These are phyloP conservation scores for Exophiala lecanii-corni DNA, from an alignment of 2,329 filamentous ascomycete species.

Conservation along the genomic window DNA sequence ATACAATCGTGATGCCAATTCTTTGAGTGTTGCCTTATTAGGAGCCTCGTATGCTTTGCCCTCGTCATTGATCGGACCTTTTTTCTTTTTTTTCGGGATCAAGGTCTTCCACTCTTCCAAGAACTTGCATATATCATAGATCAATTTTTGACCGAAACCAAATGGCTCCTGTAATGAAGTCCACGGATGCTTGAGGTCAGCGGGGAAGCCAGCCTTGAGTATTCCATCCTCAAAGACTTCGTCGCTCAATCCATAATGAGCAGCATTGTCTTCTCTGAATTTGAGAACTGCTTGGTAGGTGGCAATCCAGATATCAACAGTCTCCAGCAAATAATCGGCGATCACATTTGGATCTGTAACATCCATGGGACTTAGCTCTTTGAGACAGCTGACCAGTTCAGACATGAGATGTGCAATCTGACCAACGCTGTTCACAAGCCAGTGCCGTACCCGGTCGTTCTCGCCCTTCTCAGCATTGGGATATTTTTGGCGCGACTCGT, in stretches of 20 bases:
- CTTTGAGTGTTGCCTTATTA: constrained; percentile 14
- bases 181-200: constrained; percentile 73
- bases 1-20: constrained; percentile 21
- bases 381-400: constrained; percentile 73
- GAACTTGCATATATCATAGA: constrained; percentile 24
- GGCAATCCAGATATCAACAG: constrained; percentile 66
- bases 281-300: constrained; percentile 60
- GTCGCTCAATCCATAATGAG: constrained; percentile 66
- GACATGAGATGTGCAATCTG: constrained; percentile 70
- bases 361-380: constrained; percentile 61
- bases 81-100: constrained; percentile 24
- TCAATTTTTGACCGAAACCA: constrained; percentile 18
- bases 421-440: constrained; percentile 74
- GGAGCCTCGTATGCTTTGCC: constrained; percentile 25
- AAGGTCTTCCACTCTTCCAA: constrained; percentile 33
- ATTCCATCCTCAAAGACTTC: constrained; percentile 65
- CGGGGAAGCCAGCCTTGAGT: constrained; percentile 57
- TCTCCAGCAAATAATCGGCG: constrained; percentile 56
- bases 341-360: constrained; percentile 48
- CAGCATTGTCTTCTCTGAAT: constrained; percentile 67
- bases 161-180: constrained; percentile 55
- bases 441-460: constrained; percentile 74
- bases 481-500: constrained; percentile 69
- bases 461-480: constrained; percentile 62
- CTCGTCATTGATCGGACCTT: constrained; percentile 24